phyloP scores from a whole-genome alignment of 2,329 filamentous ascomycete species.

The Chaetomiaceae sp. region DNA sequence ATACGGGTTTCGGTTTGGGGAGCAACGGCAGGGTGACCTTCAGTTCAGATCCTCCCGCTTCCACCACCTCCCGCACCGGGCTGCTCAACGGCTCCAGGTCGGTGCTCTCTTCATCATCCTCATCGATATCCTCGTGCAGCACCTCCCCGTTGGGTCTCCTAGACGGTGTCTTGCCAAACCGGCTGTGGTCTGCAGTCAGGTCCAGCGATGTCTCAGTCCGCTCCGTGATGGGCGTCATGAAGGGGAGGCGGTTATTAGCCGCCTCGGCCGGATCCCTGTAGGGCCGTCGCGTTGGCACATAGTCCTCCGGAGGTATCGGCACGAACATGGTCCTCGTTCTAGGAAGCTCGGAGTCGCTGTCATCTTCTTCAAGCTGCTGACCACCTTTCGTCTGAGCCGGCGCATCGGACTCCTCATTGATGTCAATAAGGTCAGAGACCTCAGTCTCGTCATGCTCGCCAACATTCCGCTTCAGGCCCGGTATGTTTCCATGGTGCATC shows the following conservation, averaged over 20 bases:
- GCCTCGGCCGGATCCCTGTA: constrained; percentile 74
- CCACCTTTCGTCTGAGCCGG: neutral
- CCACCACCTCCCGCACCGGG: constrained; percentile 62
- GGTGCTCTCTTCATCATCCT: constrained; percentile 26
- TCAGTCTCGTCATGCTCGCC: constrained; percentile 34
- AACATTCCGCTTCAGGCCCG: constrained; percentile 35
- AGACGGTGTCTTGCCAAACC: constrained; percentile 71
- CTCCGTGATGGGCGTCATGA: constrained; percentile 98
- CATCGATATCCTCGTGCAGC: constrained; percentile 30
- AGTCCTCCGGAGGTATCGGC: constrained; percentile 79
- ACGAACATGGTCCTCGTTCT: constrained; percentile 63
- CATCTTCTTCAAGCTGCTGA: constrained; percentile 26
- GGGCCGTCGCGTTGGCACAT: constrained; percentile 69
- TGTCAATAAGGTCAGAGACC: constrained; percentile 37
- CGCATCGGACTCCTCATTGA: constrained; percentile 25
- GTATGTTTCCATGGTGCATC: constrained; percentile 63
- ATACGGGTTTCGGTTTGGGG: constrained; percentile 32
- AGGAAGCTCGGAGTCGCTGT: constrained; percentile 34
- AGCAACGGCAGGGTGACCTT: constrained; percentile 45
- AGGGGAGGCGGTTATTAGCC: constrained; percentile 87
- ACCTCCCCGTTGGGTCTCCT: constrained; percentile 39
- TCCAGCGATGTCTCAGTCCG: constrained; percentile 85
- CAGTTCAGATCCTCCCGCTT: constrained; percentile 41
- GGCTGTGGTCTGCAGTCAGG: constrained; percentile 53
- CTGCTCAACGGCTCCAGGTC: constrained; percentile 51